phyloP scores from a whole-genome alignment of 441 rosid species.

The Aleurites moluccanus region DNA sequence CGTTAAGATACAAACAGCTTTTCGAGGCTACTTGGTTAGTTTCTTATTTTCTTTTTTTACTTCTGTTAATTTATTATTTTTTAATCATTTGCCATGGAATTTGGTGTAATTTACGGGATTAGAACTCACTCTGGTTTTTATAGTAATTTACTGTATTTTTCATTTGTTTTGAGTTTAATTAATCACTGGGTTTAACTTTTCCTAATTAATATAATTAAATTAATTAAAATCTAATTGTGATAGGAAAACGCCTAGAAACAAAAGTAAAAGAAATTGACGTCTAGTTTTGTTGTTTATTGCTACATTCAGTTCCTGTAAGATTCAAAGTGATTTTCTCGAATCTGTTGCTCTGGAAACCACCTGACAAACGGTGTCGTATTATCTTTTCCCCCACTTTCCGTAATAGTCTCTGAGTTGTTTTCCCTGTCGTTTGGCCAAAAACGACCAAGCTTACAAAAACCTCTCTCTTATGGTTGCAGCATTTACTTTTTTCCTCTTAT shows the following conservation, averaged over 20 bases:
- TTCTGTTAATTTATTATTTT: not conserved
- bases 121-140: not conserved
- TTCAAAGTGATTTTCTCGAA: no score
- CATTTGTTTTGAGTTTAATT: no score
- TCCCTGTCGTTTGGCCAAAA: conserved; percentile 30
- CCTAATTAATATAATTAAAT: not conserved
- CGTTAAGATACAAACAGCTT: conserved; percentile 75
- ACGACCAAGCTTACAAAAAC: conserved; percentile 2
- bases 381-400: not conserved
- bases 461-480: not conserved
- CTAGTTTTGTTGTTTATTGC: not conserved
- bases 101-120: conserved; percentile 26
- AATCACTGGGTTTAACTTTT: not conserved
- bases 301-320: not conserved
- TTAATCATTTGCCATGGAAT: not conserved
- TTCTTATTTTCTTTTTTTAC: not conserved
- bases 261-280: conserved; percentile 5
- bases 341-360: not conserved
- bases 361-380: conserved; percentile 17
- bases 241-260: not conserved
- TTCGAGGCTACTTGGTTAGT: conserved; percentile 87
- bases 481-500: conserved; percentile 12
- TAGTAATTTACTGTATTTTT: not conserved
- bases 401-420: conserved; percentile 23
- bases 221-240: not conserved